A percentile compares a stretch with the other conserved stretches of the same genome.
These are phyloP conservation scores for Penicillium argentinense DNA, from an alignment of 495 filamentous ascomycete species.

Conservation along the genomic window DNA sequence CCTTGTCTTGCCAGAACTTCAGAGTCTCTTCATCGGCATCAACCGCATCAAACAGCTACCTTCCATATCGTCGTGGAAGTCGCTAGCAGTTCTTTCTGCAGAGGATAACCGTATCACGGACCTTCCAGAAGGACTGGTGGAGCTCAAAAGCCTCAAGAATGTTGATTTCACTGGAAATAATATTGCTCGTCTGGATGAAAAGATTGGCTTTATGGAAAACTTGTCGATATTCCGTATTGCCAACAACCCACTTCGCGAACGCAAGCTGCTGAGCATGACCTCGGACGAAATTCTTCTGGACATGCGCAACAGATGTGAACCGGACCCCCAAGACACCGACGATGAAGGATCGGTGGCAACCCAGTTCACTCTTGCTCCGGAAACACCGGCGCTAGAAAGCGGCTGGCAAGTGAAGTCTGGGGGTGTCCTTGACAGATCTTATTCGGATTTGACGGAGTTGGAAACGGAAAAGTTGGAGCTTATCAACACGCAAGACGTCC, in stretches of 20 bases:
- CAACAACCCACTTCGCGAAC: constrained; percentile 85
- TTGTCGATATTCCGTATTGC: constrained; percentile 70
- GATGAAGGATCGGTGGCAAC: constrained; percentile 47
- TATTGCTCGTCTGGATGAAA: constrained; percentile 69
- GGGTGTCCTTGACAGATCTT: constrained; percentile 72
- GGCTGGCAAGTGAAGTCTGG: constrained; percentile 67
- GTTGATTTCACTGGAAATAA: constrained; percentile 85
- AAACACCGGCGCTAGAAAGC: constrained; percentile 32
- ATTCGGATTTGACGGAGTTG: constrained; percentile 56
- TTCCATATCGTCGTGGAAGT: constrained; percentile 67
- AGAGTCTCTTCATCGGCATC: constrained; percentile 67
- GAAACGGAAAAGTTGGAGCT: constrained; percentile 45
- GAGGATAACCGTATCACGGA: constrained; percentile 76
- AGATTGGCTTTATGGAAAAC: constrained; percentile 76
- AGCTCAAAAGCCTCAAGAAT: constrained; percentile 63
- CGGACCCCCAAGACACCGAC: constrained; percentile 46
- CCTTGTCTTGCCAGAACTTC: constrained; percentile 69
- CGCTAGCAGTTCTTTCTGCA: constrained; percentile 67
- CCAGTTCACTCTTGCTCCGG: constrained; percentile 46
- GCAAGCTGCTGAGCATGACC: constrained; percentile 75
- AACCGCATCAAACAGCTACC: constrained; percentile 77
- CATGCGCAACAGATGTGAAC: constrained; percentile 67
- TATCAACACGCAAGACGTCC: constrained; percentile 46
- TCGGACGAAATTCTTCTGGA: constrained; percentile 81
- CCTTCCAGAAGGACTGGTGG: constrained; percentile 72